Evolutionary conservation across 306 rosid species (phyloP).

Genomic region (Castanospermum australe): DNA sequence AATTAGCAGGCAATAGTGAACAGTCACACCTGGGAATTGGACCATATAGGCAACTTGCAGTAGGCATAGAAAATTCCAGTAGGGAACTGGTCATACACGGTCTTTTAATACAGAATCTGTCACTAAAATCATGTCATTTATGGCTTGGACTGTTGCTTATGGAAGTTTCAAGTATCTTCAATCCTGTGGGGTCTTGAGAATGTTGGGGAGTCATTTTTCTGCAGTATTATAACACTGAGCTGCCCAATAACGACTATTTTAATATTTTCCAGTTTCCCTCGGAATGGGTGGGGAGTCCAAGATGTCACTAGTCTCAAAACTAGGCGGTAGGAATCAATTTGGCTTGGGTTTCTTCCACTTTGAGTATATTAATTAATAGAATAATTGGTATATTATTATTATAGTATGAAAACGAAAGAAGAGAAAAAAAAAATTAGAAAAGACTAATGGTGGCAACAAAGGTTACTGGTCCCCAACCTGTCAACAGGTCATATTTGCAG

Average conservation of each 20-base stretch:
- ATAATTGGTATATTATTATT: constrained; percentile 6
- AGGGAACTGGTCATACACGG: constrained; percentile 42
- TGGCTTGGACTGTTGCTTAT: constrained; percentile 48
- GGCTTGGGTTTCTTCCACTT: constrained; percentile 29
- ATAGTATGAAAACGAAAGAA: not conserved
- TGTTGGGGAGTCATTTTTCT: constrained; percentile 36
- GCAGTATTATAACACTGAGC: constrained; percentile 2
- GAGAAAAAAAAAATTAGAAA: not conserved
- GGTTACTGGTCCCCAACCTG: not conserved
- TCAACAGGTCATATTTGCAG: not conserved
- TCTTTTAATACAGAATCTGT: constrained; percentile 43
- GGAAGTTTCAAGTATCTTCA: constrained; percentile 60
- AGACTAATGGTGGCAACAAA: not conserved
- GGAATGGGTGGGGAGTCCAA: constrained; percentile 13
- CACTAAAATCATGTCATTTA: constrained; percentile 3
- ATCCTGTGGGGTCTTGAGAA: constrained; percentile 59
- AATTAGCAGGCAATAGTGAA: not conserved
- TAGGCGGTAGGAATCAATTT: constrained; percentile 22
- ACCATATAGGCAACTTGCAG: not conserved
- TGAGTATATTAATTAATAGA: not conserved
- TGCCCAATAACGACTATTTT: constrained; percentile 20
- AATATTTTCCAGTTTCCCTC: not conserved
- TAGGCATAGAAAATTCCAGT: constrained; percentile 46
- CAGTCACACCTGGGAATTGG: constrained; percentile 31
- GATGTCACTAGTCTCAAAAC: constrained; percentile 20